Evolutionary conservation across 106 monocot genomes (phyloP).

Genomic region (Dactylorhiza incarnata): DNA sequence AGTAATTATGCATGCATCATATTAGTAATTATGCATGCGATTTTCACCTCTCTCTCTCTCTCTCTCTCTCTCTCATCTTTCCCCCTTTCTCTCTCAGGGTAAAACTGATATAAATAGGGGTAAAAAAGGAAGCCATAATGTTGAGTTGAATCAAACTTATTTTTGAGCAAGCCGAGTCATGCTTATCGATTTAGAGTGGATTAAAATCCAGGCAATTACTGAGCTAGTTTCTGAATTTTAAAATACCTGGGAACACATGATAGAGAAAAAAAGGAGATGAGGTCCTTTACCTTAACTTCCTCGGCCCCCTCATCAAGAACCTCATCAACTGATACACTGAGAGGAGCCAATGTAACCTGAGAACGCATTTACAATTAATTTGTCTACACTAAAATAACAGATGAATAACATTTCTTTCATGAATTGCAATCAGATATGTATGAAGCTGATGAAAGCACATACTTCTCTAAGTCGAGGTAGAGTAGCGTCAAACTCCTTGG

Average conservation of each 20-base stretch:
- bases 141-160: no score
- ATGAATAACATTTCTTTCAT: not conserved
- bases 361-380: not conserved
- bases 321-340: constrained; percentile 64
- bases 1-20: not conserved
- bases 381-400: not conserved
- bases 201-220: no score
- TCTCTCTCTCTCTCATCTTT: no score
- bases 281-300: constrained; percentile 51
- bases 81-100: no score
- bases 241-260: not conserved
- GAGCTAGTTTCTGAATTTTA: not conserved
- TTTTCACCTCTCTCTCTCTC: no score
- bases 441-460: constrained; percentile 14
- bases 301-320: constrained; percentile 70
- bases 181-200: no score
- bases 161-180: no score
- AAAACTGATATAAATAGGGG: no score
- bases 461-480: constrained; percentile 71
- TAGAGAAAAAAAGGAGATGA: not conserved
- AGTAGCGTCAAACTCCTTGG: constrained; percentile 48
- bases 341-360: constrained; percentile 54
- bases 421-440: not conserved
- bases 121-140: no score
- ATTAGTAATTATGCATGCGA: no score